Base-by-base conservation (phyloP, 148 eudicot species). In the Vaccinium macrocarpon region DNA sequence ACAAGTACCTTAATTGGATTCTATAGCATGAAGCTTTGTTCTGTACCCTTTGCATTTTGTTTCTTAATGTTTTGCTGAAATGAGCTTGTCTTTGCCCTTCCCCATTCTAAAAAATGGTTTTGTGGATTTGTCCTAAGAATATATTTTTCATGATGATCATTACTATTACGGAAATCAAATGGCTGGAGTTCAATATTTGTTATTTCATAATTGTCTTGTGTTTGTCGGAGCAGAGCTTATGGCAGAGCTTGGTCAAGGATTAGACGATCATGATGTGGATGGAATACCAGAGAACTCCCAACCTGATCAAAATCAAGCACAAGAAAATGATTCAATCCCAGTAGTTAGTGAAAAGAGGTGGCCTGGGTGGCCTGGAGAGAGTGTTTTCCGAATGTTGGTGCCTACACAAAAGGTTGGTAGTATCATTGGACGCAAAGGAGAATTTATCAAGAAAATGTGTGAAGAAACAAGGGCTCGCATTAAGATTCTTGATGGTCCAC, bases 321-420 rank as follows among this genome's bases (percentile, higher is more conserved):
- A 62, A 19, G 90, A 74, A 84, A 86, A 89, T 82, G 86, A 87
- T 86, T 71, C 82, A 85, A 83, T 68, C 8, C 79, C 38, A 64
- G 88, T 4, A 13, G 87, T 23, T 27, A 91, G 66, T 81, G 97
- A 93, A 79, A 93, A 94, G 82, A 96, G 88, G 84, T 96, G 99
- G 99, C 99, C 99, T 85, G 99, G 99, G 61, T 96, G 99, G 99
- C 99, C 99, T 23, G 99, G 99, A 70, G 97, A 96, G 88, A 93
- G 91, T 85, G 98, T 96, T 38, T 96, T 94, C 79, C 89, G 99
- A 88, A 91, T 96, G 89, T 86, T 96, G 90, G 93, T 95, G 27
- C 99, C 99, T 72, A 93, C 84, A 35, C 97, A 95, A 52, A 94
- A 91, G 82, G 98, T 96, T 85, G 99, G 99, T n/a, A 89, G 97